Conservation (phyloP, 2,329 filamentous ascomycete species). For the Calonectria hongkongensis region DNA sequence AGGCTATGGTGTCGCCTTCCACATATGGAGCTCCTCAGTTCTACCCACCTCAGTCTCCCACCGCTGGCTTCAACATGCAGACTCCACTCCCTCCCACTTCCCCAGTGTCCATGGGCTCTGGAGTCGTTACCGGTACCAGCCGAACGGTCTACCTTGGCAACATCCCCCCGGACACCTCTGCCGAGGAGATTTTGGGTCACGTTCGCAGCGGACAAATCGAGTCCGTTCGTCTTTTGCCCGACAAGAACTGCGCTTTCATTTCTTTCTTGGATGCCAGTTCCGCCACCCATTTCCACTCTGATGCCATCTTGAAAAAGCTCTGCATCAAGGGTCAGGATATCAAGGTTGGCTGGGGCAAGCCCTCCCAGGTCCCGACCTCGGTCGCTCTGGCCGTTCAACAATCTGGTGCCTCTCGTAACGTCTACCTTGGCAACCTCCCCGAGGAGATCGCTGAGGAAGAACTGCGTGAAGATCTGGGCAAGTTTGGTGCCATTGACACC, state of each 20-base stretch:
- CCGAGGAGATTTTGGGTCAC: conserved; percentile 96
- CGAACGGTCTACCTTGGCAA: conserved; percentile 98
- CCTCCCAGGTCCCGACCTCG: conserved; percentile 97
- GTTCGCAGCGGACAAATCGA: conserved; percentile 98
- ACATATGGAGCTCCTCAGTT: conserved; percentile 88
- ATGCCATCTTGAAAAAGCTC: conserved; percentile 99
- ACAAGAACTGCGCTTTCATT: conserved; percentile 99
- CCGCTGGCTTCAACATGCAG: conserved; percentile 79
- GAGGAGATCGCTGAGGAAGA: conserved; percentile 95
- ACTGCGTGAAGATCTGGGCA: conserved; percentile 93
- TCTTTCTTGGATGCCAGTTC: conserved; percentile 98
- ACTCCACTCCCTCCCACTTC: conserved; percentile 79
- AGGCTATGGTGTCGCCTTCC: conserved; percentile 89
- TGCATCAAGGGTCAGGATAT: conserved; percentile 99
- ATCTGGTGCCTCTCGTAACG: conserved; percentile 96
- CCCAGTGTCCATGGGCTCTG: conserved; percentile 84
- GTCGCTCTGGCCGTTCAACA: conserved; percentile 98
- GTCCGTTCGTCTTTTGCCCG: conserved; percentile 95
- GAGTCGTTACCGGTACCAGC: conserved; percentile 91
- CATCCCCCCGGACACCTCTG: conserved; percentile 97
- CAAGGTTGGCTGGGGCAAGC: conserved; percentile 99
- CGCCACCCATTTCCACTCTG: conserved; percentile 98
- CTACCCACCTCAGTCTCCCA: conserved; percentile 92
- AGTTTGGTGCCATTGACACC: conserved; percentile 97
- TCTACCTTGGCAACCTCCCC: conserved; percentile 94